Evolutionary conservation across 192 early-diverging fungal genomes (phyloP), one percentile per base, ranked within the genome.

Genomic region (Cladochytrium replicatum): DNA sequence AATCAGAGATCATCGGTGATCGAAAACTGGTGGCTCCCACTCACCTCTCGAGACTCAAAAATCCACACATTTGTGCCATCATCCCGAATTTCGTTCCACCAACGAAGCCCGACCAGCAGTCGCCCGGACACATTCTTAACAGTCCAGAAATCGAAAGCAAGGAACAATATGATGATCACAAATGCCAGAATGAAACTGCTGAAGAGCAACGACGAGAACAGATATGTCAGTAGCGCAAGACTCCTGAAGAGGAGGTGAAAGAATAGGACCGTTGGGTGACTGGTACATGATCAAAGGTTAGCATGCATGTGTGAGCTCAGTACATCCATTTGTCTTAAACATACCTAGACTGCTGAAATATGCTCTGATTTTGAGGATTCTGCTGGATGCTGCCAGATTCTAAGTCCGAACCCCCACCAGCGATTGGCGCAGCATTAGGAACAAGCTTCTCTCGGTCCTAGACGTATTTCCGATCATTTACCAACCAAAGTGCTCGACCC

Each of bases 11-110:
- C 47, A 7, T 8, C 13, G 8, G 9, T 4, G 24, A 6, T 6
- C 15, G 24, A 2, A 4, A 29, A 31, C 15, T 19, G 31, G 3
- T 32, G 38, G 4, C 23, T 7, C 28, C 13, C 13, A 60, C 68
- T 52, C 67, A 90, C 88, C 56, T 91, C 81, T 31, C 82, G 75
- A 38, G 85, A 86, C 61, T 99, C 96, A 77, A 96, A 99, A 11
- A 91, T 78, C 96, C 96, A 99, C 52, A 78, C 83, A 52, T 85
- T 91, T 2, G 87, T 78, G 26, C 96, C 96, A 64, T 97, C 96
- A 39, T 94, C 92, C 40, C 79, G 77, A 53, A 97, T 89, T 65
- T 96, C 88, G 68, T 93, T 99, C 96, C 96, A 99, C 96, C 96
- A 99, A 52, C 96, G 79, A 46, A 99, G 67, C 17, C 96, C 96